Percentiles rank a stretch among this genome's conserved stretches.
Conservation (phyloP, 1,139 yeast genomes). For the Fermentozyma sake region DNA sequence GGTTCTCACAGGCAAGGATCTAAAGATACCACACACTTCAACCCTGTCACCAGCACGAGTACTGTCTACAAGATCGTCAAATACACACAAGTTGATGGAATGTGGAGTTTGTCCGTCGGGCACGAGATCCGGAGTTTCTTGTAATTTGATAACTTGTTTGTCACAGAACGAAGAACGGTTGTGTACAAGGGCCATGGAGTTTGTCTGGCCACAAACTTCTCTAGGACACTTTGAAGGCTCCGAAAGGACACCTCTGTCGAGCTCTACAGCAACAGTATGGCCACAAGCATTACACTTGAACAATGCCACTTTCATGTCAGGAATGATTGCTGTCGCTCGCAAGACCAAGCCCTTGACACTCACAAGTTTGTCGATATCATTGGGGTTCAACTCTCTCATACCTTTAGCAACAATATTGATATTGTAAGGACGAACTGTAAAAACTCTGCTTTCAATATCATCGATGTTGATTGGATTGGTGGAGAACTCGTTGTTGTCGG, state of each 20-base stretch:
- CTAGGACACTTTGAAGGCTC: slow-evolving; percentile 95
- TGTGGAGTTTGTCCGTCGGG: slow-evolving; percentile 99
- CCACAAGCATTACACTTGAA: slow-evolving; percentile 95
- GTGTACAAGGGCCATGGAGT: slow-evolving; percentile 88
- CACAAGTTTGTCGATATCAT: slow-evolving; percentile 90
- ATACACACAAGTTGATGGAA: slow-evolving; percentile 87
- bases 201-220: slow-evolving; percentile 75
- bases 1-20: slow-evolving; percentile 87
- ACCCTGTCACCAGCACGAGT: slow-evolving; percentile 97
- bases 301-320: slow-evolving; percentile 97
- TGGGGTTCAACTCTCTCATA: slow-evolving; percentile 93
- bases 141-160: slow-evolving; percentile 88
- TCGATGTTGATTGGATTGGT: slow-evolving; percentile 38
- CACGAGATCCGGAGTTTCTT: slow-evolving; percentile 96
- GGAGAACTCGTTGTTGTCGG: slow-evolving; percentile 46
- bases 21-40: slow-evolving; percentile 91
- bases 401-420: slow-evolving; percentile 64
- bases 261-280: slow-evolving; percentile 86
- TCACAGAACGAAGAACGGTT: slow-evolving; percentile 92
- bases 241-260: slow-evolving; percentile 89
- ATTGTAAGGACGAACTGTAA: slow-evolving; percentile 85
- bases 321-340: slow-evolving; percentile 86
- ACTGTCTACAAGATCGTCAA: slow-evolving; percentile 91
- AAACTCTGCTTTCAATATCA: slow-evolving; percentile 75
- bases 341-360: slow-evolving; percentile 87